Evolutionary conservation across 495 filamentous ascomycete genomes (phyloP), one percentile per base, ranked within the genome.

Genomic region (Bryoglossum gracile): DNA sequence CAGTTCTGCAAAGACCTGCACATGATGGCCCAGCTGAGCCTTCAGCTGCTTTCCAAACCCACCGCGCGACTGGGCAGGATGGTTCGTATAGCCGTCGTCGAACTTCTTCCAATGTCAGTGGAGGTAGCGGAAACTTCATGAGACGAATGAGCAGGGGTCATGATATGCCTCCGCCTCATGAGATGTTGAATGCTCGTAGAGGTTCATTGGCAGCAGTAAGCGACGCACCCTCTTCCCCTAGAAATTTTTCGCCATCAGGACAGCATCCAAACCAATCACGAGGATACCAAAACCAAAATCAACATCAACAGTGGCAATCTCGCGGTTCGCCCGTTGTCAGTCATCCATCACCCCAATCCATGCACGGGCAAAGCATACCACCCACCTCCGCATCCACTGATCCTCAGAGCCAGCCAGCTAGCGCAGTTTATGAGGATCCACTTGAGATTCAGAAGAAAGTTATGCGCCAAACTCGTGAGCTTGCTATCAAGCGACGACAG

Each of bases 31-130:
- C 86, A n/a, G 85, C 87, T 32, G 94, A 98, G 55, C 88, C 89
- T 11, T 94, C 91, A 37, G 73, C 89, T 22, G 86, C 89, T n/a
- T 94, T 94, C 58, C 91, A 95, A 58, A 88, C 84, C 8, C 79
- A 82, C 50, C 77, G 88, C 37, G 76, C 76, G 10, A 81, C 74
- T 55, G 76, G 76, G 26, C 82, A 82, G 42, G 85, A 90, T 49
- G 77, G 70, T 11, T 72, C 81, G 3, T 95, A 87, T 74, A 77
- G 74, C 22, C 81, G 89, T 47, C 80, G 88, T 37, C 82, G 94
- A 37, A 83, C 84, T 42, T 96, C 91, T n/a, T 95, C 91, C 1
- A 95, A 89, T 59, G 85, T 95, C 23, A 96, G 91, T 62, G 91
- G 89, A 24, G 88, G 87, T 48, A 96, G 89, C 65, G 86, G 84